Conservation (phyloP, 345 rosid genomes). For the Anacardium occidentale region DNA sequence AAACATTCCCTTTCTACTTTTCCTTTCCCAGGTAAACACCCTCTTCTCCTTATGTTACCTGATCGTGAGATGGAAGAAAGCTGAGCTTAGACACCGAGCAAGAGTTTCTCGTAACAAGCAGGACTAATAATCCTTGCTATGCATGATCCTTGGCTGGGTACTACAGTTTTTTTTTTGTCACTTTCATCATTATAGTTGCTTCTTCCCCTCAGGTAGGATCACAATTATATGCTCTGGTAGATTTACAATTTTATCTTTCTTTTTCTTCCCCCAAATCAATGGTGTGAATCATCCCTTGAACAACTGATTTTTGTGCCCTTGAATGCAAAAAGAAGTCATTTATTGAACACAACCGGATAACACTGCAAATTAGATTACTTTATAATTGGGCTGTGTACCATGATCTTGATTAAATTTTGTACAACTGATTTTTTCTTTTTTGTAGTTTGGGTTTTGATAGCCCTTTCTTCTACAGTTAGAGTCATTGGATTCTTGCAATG, state of each 20-base stretch:
- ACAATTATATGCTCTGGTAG: background rate
- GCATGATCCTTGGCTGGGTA: background rate
- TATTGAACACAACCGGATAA: too few species aligned
- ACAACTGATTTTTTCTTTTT: too few species aligned
- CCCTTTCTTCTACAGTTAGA: too few species aligned
- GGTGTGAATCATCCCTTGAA: conserved; percentile 6
- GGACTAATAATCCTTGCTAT: conserved; percentile 45
- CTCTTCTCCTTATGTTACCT: conserved; percentile 74
- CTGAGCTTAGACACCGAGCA: conserved; percentile 92
- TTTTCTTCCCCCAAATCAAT: background rate
- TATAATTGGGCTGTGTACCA: background rate
- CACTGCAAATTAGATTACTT: too few species aligned
- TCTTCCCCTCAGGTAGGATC: background rate
- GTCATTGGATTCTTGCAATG: background rate
- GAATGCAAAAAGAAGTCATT: too few species aligned
- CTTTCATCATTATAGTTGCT: background rate
- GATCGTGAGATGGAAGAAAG: conserved; percentile 90
- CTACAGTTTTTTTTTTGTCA: background rate
- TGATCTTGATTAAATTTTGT: background rate
- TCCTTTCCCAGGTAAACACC: conserved; percentile 66
- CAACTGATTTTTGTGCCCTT: background rate
- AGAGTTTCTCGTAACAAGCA: conserved; percentile 66
- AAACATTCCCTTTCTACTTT: background rate
- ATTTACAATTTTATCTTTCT: conserved; percentile 1
- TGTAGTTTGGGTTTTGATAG: too few species aligned